Percentiles rank a stretch among this genome's conserved stretches.
Conservation (phyloP, 371 early-diverging fungal species). For the Fennellomyces sp. region DNA sequence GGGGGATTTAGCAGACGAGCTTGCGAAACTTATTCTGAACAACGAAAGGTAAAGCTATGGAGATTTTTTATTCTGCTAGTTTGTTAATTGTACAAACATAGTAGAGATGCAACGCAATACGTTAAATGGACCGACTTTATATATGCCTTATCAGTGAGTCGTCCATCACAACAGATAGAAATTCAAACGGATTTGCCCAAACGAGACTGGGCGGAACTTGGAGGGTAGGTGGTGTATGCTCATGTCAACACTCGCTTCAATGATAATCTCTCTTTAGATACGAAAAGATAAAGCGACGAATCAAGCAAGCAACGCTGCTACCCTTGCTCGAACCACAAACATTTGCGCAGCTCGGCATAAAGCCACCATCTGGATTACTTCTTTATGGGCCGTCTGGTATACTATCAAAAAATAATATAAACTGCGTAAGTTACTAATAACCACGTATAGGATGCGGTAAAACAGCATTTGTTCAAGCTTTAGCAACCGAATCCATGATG, state of each 20-base stretch:
- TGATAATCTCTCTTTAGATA: no score
- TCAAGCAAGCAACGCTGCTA: conserved; percentile 73
- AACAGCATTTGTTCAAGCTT: conserved; percentile 76
- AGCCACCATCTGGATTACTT: conserved; percentile 79
- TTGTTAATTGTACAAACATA: conserved; percentile 1
- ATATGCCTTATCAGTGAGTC: conserved; percentile 44
- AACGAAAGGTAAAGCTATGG: neutral
- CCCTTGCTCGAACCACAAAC: conserved; percentile 68
- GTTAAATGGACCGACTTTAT: conserved; percentile 44
- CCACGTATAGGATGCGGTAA: conserved; percentile 80
- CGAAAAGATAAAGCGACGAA: conserved; percentile 62
- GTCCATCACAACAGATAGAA: conserved; percentile 55
- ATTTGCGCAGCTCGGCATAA: conserved; percentile 69
- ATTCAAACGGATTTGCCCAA: conserved; percentile 48
- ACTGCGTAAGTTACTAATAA: neutral
- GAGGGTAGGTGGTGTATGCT: conserved; percentile 46
- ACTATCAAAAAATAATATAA: conserved; percentile 1
- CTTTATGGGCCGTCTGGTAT: conserved; percentile 88
- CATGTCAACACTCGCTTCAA: neutral
- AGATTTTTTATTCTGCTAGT: neutral
- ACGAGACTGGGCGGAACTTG: conserved; percentile 51
- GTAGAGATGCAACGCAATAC: neutral
- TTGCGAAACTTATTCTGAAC: conserved; percentile 1
- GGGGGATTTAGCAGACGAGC: conserved; percentile 16
- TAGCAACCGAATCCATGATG: conserved; percentile 70